phyloP scores from a whole-genome alignment of 306 rosid genomes.

The Malus domestica region ASM211411v1 NC_041794.1:25111001-25111500 shows the following conservation, averaged over 20 bases:
- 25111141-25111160: constrained; percentile 9
- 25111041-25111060: constrained; percentile 35
- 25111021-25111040: constrained; percentile 17
- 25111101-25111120: not conserved
- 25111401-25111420: constrained; percentile 70
- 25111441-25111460: constrained; percentile 8
- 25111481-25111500: not conserved
- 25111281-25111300: constrained; percentile 19
- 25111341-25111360: constrained; percentile 23
- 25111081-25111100: not conserved
- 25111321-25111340: constrained; percentile 11
- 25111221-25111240: constrained; percentile 17
- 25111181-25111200: constrained; percentile 17
- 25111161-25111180: constrained; percentile 38
- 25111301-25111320: constrained; percentile 20
- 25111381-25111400: constrained; percentile 59
- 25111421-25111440: constrained; percentile 2
- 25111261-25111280: constrained; percentile 22
- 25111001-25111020: constrained; percentile 17
- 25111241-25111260: constrained; percentile 9
- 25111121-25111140: not conserved
- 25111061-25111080: constrained; percentile 8
- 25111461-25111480: not conserved
- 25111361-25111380: constrained; percentile 20
- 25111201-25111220: constrained; percentile 16